Evolutionary conservation across 208 protist genomes (phyloP).

Genomic region (Acanthamoeba royreba): DNA sequence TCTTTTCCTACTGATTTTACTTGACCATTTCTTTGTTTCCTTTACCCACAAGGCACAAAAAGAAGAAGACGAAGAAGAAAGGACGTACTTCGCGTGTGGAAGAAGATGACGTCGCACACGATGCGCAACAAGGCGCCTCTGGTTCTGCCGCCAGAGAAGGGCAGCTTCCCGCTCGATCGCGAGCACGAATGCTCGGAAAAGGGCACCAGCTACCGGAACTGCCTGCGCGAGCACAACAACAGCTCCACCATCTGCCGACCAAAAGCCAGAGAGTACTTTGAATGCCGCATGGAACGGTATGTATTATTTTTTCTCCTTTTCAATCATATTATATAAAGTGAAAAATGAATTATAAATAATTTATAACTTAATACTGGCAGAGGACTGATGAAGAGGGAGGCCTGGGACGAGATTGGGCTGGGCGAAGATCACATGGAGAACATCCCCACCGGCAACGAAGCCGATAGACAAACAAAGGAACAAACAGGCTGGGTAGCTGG

Average conservation of each 20-base stretch:
- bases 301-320: not conserved
- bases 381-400: slow-evolving; percentile 10
- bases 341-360: not conserved
- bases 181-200: slow-evolving; percentile 30
- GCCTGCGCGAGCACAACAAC: slow-evolving; percentile 28
- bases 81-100: not conserved
- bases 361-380: not conserved
- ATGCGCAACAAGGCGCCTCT: not conserved
- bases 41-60: not conserved
- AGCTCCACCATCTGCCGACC: not conserved
- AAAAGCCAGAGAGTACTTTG: slow-evolving; percentile 9
- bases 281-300: slow-evolving; percentile 35
- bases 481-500: slow-evolving; percentile 27
- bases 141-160: slow-evolving; percentile 43
- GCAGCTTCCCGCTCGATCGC: slow-evolving; percentile 36
- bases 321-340: not conserved
- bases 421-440: not conserved
- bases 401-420: not conserved
- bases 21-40: not conserved
- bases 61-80: not conserved
- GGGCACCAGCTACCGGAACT: not conserved
- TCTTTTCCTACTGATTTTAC: too few species aligned
- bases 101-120: not conserved
- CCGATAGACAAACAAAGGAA: not conserved
- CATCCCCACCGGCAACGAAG: not conserved